Evolutionary conservation across 768 basidiomycete genomes (phyloP).

Genomic region (Strobilomyces echinocephalus): DNA sequence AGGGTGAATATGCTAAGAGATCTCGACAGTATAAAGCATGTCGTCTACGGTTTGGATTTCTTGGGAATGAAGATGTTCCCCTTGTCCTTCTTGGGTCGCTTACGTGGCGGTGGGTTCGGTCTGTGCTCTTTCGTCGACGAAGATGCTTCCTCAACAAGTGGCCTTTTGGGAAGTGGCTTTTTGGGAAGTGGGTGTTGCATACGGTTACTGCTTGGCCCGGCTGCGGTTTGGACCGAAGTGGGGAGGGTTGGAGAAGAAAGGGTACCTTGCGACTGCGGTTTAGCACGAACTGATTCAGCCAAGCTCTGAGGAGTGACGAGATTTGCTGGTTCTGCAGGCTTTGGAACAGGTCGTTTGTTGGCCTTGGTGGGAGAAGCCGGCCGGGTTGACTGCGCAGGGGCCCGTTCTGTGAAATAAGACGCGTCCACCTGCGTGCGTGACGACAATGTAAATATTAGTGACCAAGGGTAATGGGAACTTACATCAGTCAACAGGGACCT

Average conservation of each 20-base stretch:
- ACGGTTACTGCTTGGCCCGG: slow-evolving; percentile 7
- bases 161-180: slow-evolving; percentile 22
- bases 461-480: slow-evolving; percentile 3
- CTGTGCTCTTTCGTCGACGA: slow-evolving; percentile 18
- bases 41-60: slow-evolving; percentile 35
- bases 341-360: slow-evolving; percentile 17
- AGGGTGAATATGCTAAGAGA: slow-evolving; percentile 1
- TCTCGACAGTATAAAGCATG: background rate
- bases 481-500: slow-evolving; percentile 65
- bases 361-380: slow-evolving; percentile 20
- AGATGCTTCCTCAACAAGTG: slow-evolving; percentile 14
- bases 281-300: slow-evolving; percentile 26
- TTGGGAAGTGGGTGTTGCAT: slow-evolving; percentile 15
- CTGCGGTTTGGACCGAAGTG: background rate
- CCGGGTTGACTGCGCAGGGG: slow-evolving; percentile 9
- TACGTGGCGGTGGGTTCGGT: slow-evolving; percentile 26
- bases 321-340: slow-evolving; percentile 27
- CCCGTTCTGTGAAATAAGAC: slow-evolving; percentile 37
- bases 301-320: slow-evolving; percentile 38
- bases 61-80: slow-evolving; percentile 60
- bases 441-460: background rate
- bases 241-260: background rate
- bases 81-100: slow-evolving; percentile 33
- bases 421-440: slow-evolving; percentile 27
- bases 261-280: slow-evolving; percentile 15